Percentiles rank a stretch among this genome's conserved stretches.
Evolutionary conservation across 352 stramenopile species (phyloP).

Genomic region (Pythium angustatum): DNA sequence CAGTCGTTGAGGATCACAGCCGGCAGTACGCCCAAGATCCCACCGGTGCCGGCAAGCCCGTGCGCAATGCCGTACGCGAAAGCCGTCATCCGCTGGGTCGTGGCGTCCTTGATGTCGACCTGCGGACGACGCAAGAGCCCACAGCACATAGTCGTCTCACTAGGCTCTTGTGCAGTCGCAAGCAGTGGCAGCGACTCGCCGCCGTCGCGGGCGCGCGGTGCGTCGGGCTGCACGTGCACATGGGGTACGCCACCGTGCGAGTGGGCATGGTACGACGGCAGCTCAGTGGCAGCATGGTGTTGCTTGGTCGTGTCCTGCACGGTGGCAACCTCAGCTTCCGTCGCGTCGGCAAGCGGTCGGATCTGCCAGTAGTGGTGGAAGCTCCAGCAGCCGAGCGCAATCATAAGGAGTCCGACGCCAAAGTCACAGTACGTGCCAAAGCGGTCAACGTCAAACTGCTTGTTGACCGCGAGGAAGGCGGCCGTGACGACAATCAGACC

Average conservation of each 20-base stretch:
- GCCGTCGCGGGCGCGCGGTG: conserved; percentile 9
- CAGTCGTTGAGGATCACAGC: conserved; percentile 74
- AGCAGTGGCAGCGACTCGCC: conserved; percentile 15
- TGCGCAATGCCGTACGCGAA: conserved; percentile 75
- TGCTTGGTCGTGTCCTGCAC: background rate
- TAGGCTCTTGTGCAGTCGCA: background rate
- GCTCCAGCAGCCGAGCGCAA: conserved; percentile 43
- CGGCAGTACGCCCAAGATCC: conserved; percentile 73
- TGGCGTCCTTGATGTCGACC: conserved; percentile 33
- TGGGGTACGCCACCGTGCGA: background rate
- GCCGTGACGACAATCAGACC: conserved; percentile 73
- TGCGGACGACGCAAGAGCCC: conserved; percentile 22
- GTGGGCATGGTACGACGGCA: conserved; percentile 1
- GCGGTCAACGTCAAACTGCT: conserved; percentile 41
- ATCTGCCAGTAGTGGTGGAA: conserved; percentile 44
- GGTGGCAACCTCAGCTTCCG: background rate
- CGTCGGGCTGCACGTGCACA: conserved; percentile 6
- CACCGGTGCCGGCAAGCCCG: conserved; percentile 60
- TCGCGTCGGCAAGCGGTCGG: conserved; percentile 15
- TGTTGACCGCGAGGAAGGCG: conserved; percentile 53
- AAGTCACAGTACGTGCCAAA: conserved; percentile 58
- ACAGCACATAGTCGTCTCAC: conserved; percentile 33
- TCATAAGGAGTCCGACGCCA: conserved; percentile 57
- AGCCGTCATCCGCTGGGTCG: conserved; percentile 53
- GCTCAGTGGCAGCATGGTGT: too few relatives aligned